Percentiles rank a stretch among this genome's conserved stretches.
Conservation (phyloP, 495 filamentous ascomycete species). For the Viridothelium virens region DNA sequence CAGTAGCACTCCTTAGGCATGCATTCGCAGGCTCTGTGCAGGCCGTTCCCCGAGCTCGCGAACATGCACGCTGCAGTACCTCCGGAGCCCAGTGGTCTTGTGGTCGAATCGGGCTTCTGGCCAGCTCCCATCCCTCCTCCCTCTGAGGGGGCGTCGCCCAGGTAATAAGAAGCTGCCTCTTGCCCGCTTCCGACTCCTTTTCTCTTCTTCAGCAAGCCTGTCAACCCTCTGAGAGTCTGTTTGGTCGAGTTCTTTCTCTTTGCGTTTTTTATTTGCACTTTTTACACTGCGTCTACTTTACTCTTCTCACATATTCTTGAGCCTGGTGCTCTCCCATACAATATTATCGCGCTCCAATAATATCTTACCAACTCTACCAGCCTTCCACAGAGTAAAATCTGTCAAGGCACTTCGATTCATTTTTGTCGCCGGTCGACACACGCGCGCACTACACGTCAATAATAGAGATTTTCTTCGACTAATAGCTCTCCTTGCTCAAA, state of each 20-base stretch:
- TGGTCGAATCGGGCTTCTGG: slow-evolving; percentile 4
- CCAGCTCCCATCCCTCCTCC: not conserved
- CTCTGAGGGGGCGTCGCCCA: slow-evolving; percentile 7
- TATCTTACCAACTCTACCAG: not conserved
- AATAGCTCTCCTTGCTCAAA: slow-evolving; percentile 39
- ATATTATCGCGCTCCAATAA: slow-evolving; percentile 20
- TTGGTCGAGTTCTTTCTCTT: slow-evolving; percentile 27
- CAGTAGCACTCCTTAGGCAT: not conserved
- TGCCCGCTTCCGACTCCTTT: slow-evolving; percentile 21
- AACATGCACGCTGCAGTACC: not conserved
- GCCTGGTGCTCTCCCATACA: slow-evolving; percentile 28
- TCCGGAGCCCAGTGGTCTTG: not conserved
- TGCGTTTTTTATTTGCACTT: slow-evolving; percentile 27
- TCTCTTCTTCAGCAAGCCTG: slow-evolving; percentile 36
- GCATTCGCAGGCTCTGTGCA: slow-evolving; percentile 8
- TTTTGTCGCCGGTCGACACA: slow-evolving; percentile 36
- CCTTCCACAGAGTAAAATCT: slow-evolving; percentile 4
- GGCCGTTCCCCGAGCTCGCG: not conserved
- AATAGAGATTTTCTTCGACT: slow-evolving; percentile 17
- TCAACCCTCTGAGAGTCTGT: slow-evolving; percentile 34
- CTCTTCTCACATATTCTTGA: slow-evolving; percentile 6
- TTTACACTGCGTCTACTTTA: slow-evolving; percentile 18
- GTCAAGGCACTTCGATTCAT: slow-evolving; percentile 23
- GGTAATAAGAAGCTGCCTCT: slow-evolving; percentile 13
- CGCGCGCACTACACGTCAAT: not conserved